These are phyloP conservation scores for Neoboletus subvelutipes DNA, from an alignment of 768 basidiomycete genomes.

Conservation along the genomic window DNA sequence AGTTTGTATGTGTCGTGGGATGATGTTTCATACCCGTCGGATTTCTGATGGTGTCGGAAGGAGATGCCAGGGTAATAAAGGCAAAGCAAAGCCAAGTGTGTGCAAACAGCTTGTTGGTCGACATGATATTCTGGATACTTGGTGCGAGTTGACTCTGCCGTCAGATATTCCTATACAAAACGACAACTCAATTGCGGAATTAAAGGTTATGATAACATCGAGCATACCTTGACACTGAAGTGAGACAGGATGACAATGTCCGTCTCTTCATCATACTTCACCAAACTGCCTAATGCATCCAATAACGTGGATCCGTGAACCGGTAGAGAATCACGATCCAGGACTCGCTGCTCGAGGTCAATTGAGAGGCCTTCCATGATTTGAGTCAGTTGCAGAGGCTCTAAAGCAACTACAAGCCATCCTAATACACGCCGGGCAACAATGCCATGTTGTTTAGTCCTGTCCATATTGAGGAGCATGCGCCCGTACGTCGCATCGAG, in stretches of 20 bases:
- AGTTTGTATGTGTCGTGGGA: background rate
- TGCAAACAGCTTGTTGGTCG: background rate
- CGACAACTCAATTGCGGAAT: background rate
- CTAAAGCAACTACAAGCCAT: slow-evolving; percentile 3
- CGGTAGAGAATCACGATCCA: background rate
- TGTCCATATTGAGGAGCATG: background rate
- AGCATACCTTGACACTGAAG: slow-evolving; percentile 8
- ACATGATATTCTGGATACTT: background rate
- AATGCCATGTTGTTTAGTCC: background rate
- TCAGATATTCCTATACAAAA: slow-evolving; percentile 7
- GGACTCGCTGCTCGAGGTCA: background rate
- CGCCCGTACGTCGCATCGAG: slow-evolving; percentile 2
- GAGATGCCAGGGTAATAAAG: background rate
- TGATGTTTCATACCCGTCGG: too few relatives aligned
- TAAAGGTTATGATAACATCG: fast-evolving
- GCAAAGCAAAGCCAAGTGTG: background rate
- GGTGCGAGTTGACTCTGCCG: background rate
- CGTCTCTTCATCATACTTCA: slow-evolving; percentile 1
- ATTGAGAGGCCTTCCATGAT: slow-evolving; percentile 4
- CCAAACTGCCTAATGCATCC: slow-evolving; percentile 5
- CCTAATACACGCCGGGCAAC: background rate
- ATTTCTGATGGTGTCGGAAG: background rate
- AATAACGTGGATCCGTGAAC: background rate
- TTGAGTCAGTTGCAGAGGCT: background rate
- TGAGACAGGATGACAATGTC: slow-evolving; percentile 5